Base-by-base conservation (phyloP, 2,329 filamentous ascomycete genomes). In the Cercospora citrullina region DNA sequence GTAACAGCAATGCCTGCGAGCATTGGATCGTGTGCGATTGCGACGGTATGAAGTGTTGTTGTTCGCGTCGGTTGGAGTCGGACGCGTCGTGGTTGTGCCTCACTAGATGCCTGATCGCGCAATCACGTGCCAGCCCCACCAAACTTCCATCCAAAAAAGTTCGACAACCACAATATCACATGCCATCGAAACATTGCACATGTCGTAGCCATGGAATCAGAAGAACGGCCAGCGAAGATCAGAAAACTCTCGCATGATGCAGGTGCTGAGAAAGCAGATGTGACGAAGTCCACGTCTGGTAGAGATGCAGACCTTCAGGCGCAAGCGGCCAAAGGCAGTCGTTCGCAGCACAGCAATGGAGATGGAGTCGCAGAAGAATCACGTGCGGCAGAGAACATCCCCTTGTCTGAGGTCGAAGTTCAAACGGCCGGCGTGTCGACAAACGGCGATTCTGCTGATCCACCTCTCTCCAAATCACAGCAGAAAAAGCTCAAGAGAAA, bases 401-500 rank as follows among this genome's bases (percentile, higher is more conserved):
- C 64, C 39, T 10, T 53, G 12, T 63, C 65, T 2, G 68, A 68
- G 2, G 21, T 39, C 9, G 48, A 60, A 21, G 65, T 61, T 6
- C 60, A 63, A 23, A 18, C 59, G 21, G 60, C 59, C 10, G 36
- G 26, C 9, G n/a, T 48, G 21, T 33, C 48, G 3, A 31, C 64
- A 3, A 53, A 59, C 39, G 57, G 55, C 39, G 39, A 10, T 28
- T 6, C 33, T 6, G 60, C 63, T n/a, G 69, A 68, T 26, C 70
- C 71, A n/a, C 74, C 79, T 42, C 72, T 97, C 62, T 97, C 94
- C 18, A 98, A 98, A 76, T 96, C 90, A 75, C 91, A 94, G 73
- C 82, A 90, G 68, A 97, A 96, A 80, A 94, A 93, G 76, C 83
- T 93, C 63, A 88, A 86, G 69, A 89, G 88, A 65, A 85, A 88